Evolutionary conservation across 805 yeast genomes (phyloP).

Genomic region (Nakazawaea ambrosiae): DNA sequence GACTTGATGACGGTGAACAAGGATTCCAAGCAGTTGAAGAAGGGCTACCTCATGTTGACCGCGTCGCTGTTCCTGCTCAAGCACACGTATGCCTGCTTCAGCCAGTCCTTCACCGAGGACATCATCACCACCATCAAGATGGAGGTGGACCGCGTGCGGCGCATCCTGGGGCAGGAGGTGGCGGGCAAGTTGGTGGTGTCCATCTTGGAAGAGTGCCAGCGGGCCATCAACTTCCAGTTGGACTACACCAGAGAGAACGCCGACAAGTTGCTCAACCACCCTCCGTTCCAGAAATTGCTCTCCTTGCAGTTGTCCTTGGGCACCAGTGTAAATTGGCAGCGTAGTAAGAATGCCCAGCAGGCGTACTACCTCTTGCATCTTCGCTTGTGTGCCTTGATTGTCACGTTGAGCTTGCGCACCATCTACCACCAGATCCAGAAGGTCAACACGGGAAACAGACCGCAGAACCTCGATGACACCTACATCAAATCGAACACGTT

Average conservation of each 20-base stretch:
- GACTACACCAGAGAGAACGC: conserved; percentile 68
- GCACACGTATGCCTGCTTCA: conserved; percentile 67
- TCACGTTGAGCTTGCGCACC: conserved; percentile 53
- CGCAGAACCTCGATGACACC: conserved; percentile 38
- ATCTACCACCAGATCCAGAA: conserved; percentile 58
- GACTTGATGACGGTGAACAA: conserved; percentile 4
- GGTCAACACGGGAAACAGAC: conserved; percentile 32
- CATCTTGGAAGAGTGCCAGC: conserved; percentile 59
- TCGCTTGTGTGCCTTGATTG: conserved; percentile 64
- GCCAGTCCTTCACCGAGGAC: conserved; percentile 64
- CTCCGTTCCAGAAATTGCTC: conserved; percentile 68
- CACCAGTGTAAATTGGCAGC: conserved; percentile 30
- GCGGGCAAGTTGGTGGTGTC: conserved; percentile 30
- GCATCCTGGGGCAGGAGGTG: conserved; percentile 17
- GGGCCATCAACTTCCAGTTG: conserved; percentile 66
- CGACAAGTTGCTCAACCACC: conserved; percentile 67
- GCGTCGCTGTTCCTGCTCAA: conserved; percentile 58
- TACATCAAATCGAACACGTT: conserved; percentile 57
- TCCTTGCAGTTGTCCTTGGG: conserved; percentile 67
- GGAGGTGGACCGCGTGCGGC: conserved; percentile 29
- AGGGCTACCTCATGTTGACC: conserved; percentile 30
- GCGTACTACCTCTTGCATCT: conserved; percentile 64
- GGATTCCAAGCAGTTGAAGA: neutral
- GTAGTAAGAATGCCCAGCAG: conserved; percentile 34
- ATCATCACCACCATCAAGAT: conserved; percentile 47